phyloP scores from a whole-genome alignment of 2,329 filamentous ascomycete species.

The Sporothrix protearum region DNA sequence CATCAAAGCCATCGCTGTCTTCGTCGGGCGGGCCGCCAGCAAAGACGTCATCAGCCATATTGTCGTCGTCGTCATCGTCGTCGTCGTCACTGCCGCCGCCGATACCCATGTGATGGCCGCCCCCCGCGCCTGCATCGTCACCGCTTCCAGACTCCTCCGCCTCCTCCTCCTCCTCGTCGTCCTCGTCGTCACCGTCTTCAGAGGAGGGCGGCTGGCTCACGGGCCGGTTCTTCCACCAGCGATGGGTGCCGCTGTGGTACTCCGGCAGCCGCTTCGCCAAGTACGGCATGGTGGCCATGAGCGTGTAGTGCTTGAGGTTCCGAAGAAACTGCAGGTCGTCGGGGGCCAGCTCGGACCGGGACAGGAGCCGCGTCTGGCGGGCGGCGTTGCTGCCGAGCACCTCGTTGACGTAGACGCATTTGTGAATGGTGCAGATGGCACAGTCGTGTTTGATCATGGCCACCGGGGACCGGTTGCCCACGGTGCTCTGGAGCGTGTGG shows the following conservation, averaged over 20 bases:
- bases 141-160: neutral
- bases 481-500: neutral
- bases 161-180: neutral
- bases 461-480: conserved; percentile 15
- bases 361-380: neutral
- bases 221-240: conserved; percentile 7
- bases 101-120: neutral
- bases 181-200: neutral
- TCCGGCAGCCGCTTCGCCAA: neutral
- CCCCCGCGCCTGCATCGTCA: too few relatives aligned
- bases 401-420: conserved; percentile 27
- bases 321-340: conserved; percentile 17
- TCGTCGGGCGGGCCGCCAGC: neutral
- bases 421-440: conserved; percentile 30
- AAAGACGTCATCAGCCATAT: neutral
- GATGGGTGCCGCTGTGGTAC: neutral
- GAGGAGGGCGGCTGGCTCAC: neutral
- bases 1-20: neutral
- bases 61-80: too few relatives aligned
- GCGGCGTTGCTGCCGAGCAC: conserved; percentile 13
- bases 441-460: conserved; percentile 25
- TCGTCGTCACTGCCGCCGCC: neutral
- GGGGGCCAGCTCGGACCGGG: neutral
- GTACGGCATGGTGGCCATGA: neutral
- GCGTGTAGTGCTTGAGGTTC: neutral